Evolutionary conservation across 345 rosid genomes (phyloP).

Genomic region (Eucalyptus leucophloia): DNA sequence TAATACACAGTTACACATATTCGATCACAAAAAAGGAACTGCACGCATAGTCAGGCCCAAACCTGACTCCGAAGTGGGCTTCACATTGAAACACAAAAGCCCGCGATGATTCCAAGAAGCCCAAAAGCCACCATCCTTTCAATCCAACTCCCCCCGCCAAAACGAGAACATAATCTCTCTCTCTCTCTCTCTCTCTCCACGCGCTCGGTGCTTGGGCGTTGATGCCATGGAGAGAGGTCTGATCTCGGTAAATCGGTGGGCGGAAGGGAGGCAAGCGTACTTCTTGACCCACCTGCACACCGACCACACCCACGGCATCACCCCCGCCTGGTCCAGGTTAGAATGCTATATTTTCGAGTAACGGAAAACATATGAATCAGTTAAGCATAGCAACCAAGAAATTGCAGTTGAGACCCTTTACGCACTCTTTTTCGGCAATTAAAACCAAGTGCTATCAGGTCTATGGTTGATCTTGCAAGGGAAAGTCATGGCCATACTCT

Average conservation of each 20-base stretch:
- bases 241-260: conserved; percentile 67
- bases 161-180: not conserved
- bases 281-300: conserved; percentile 69
- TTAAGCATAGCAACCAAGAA: not conserved
- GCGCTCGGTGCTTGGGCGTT: not conserved
- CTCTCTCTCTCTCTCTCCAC: too few relatives aligned
- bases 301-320: conserved; percentile 57
- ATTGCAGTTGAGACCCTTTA: not conserved
- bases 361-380: not conserved
- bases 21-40: not conserved
- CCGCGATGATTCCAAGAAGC: not conserved
- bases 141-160: too few relatives aligned
- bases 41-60: fast-evolving
- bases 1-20: too few relatives aligned
- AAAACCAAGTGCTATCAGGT: not conserved
- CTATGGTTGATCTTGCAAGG: not conserved
- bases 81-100: not conserved
- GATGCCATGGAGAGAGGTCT: conserved; percentile 47
- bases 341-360: not conserved
- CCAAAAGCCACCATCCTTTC: not conserved
- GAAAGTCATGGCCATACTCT: not conserved
- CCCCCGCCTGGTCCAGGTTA: conserved; percentile 28
- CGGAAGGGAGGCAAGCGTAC: conserved; percentile 51
- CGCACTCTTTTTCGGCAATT: not conserved
- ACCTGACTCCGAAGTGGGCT: not conserved